Conservation (phyloP, 352 stramenopile genomes). For the Phytophthora sp. region DNA sequence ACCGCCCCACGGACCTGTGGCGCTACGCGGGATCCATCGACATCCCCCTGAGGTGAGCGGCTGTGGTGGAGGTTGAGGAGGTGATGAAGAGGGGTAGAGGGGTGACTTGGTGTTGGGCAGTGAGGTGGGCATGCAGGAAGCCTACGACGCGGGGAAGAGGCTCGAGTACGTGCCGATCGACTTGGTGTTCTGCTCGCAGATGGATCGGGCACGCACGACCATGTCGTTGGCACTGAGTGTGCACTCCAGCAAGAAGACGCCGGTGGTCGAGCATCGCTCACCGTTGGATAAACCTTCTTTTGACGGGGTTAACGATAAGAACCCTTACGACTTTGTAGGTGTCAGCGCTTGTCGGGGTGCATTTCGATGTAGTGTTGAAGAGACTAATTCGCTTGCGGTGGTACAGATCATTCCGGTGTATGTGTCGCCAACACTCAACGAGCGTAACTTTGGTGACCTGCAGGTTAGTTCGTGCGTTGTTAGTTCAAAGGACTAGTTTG, state of each 20-base stretch:
- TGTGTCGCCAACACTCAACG: slow-evolving; percentile 78
- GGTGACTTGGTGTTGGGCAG: slow-evolving; percentile 13
- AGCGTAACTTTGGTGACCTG: slow-evolving; percentile 85
- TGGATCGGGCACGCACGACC: slow-evolving; percentile 81
- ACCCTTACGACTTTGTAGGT: slow-evolving; percentile 82
- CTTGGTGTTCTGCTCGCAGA: slow-evolving; percentile 87
- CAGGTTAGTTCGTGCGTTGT: slow-evolving; percentile 34
- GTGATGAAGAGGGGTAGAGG: slow-evolving; percentile 1
- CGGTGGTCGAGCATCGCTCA: slow-evolving; percentile 76
- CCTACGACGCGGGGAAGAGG: slow-evolving; percentile 76
- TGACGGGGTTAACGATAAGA: slow-evolving; percentile 76
- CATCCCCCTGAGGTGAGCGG: slow-evolving; percentile 64
- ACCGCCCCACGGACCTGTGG: slow-evolving; percentile 74
- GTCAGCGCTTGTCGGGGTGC: not conserved
- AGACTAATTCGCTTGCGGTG: slow-evolving; percentile 17
- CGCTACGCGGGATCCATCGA: slow-evolving; percentile 86
- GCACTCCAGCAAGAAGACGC: slow-evolving; percentile 84
- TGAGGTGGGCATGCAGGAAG: slow-evolving; percentile 85
- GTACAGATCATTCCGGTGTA: slow-evolving; percentile 78
- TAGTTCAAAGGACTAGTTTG: not conserved
- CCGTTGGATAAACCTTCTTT: slow-evolving; percentile 72
- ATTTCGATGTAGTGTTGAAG: slow-evolving; percentile 6
- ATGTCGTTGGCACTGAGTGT: slow-evolving; percentile 81
- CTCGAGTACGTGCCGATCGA: slow-evolving; percentile 83
- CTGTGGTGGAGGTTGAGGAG: not conserved